Evolutionary conservation across 1,139 yeast species (phyloP), one percentile per base, ranked within the genome.

Genomic region (Lodderomyces orthopsilosis): DNA sequence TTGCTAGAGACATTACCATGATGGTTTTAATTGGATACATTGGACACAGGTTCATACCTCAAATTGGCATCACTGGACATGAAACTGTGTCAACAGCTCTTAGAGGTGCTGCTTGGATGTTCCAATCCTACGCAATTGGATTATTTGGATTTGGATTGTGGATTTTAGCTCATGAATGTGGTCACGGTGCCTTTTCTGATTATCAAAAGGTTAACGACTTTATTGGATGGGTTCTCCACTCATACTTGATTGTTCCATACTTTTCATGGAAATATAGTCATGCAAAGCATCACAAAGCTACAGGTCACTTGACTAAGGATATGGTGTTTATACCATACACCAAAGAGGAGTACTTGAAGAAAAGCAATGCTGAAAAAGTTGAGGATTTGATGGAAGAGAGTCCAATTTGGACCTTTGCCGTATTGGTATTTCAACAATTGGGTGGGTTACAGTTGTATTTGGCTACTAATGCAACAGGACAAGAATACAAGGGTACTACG

Each of bases 91-190:
- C 68, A 3, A 42, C 50, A 42, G 46, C 41, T 35, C 41, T 62
- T 14, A 60, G 77, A 46, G 68, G 68, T 45, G 64, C 57, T 3
- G 66, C 70, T 27, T 72, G 77, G 76, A 49, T 62, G 43, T 59
- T 59, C 7, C 68, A 70, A 53, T 61, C 68, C 23, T 60, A 73
- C 46, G 63, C 68, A 37, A 79, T 81, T 54, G 88, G 94, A 40
- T 70, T 85, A 52, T 75, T 83, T 56, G 86, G 87, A 26, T 83
- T 88, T 49, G 95, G 95, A 28, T 59, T 84, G 52, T 87, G 95
- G 95, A 84, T 87, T 50, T 65, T 87, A 62, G 95, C 95, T 47
- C 95, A 87, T 65, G 95, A 87, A 67, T 87, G 95, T 70, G 95
- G 95, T 43, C 95, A 87, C 65, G 85, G 82, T 46, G 95, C 95